Conservation (phyloP, 2,329 filamentous ascomycete species). For the Ascochyta viciae-villosae region DNA sequence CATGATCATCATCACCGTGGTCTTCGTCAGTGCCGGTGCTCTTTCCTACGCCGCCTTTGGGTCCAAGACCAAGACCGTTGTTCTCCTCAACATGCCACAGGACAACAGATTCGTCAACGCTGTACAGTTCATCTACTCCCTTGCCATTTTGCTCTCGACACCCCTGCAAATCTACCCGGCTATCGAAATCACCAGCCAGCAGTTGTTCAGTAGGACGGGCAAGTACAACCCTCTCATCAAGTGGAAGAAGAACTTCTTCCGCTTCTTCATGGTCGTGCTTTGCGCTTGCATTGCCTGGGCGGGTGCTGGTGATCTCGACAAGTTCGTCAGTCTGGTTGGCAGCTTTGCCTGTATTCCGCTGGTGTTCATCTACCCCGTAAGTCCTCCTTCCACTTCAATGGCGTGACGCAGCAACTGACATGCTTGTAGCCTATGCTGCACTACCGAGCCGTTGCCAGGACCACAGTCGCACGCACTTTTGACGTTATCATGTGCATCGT, state of each 20-base stretch:
- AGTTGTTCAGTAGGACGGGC: conserved; percentile 89
- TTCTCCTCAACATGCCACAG: conserved; percentile 94
- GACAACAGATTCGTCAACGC: conserved; percentile 94
- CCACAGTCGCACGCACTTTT: conserved; percentile 68
- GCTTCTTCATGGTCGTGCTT: conserved; percentile 87
- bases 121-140: conserved; percentile 96
- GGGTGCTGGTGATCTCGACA: conserved; percentile 91
- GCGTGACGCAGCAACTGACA: conserved; percentile 39
- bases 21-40: conserved; percentile 91
- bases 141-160: conserved; percentile 94
- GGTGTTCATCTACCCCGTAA: conserved; percentile 96
- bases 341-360: conserved; percentile 98
- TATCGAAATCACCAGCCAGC: conserved; percentile 94
- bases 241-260: conserved; percentile 98
- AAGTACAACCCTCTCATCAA: conserved; percentile 99
- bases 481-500: conserved; percentile 83
- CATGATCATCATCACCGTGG: conserved; percentile 92
- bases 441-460: conserved; percentile 78
- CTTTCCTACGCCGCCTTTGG: conserved; percentile 96
- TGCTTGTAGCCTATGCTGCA: conserved; percentile 81
- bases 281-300: conserved; percentile 91
- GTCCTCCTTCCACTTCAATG: conserved; percentile 47
- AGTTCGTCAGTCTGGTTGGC: conserved; percentile 94
- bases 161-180: conserved; percentile 97
- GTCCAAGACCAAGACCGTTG: conserved; percentile 92